Percentiles rank a stretch among this genome's conserved stretches.
These are phyloP conservation scores for Penicillium cataractarum DNA, from an alignment of 495 filamentous ascomycete species.

Conservation along the genomic window DNA sequence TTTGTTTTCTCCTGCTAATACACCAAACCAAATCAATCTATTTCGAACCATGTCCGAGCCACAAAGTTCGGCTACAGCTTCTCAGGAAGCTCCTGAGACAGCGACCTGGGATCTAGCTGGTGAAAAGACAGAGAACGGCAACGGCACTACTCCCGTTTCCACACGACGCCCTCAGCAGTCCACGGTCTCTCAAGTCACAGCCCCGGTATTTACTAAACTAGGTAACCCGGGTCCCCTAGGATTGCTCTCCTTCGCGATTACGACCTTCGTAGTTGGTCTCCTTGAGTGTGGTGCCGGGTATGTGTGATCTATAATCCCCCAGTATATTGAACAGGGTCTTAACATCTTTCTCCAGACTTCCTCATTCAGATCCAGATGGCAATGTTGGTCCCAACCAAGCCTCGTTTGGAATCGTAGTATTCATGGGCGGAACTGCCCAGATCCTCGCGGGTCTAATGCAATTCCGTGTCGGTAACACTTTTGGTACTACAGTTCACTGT, in stretches of 20 bases:
- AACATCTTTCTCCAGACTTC: neutral
- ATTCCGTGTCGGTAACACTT: constrained; percentile 25
- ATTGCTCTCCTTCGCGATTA: constrained; percentile 1
- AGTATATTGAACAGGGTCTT: neutral
- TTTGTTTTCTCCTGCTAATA: neutral
- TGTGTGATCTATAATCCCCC: neutral
- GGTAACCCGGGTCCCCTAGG: constrained; percentile 1
- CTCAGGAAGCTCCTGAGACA: neutral
- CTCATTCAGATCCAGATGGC: neutral
- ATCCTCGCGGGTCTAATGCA: constrained; percentile 17
- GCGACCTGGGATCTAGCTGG: neutral
- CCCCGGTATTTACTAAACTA: neutral
- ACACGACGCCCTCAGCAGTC: neutral
- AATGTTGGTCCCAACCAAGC: constrained; percentile 14
- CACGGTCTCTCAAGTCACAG: neutral
- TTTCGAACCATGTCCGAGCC: neutral
- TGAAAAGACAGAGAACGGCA: neutral
- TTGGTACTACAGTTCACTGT: constrained; percentile 19
- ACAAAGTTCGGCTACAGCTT: neutral
- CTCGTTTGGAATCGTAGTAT: constrained; percentile 15
- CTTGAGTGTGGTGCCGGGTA: constrained; percentile 5
- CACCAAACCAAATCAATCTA: neutral
- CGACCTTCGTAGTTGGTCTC: neutral
- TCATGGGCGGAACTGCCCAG: constrained; percentile 22
- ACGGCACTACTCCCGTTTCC: neutral